Base-by-base conservation (phyloP, 352 stramenopile genomes). In the Phytophthora idaei region DNA sequence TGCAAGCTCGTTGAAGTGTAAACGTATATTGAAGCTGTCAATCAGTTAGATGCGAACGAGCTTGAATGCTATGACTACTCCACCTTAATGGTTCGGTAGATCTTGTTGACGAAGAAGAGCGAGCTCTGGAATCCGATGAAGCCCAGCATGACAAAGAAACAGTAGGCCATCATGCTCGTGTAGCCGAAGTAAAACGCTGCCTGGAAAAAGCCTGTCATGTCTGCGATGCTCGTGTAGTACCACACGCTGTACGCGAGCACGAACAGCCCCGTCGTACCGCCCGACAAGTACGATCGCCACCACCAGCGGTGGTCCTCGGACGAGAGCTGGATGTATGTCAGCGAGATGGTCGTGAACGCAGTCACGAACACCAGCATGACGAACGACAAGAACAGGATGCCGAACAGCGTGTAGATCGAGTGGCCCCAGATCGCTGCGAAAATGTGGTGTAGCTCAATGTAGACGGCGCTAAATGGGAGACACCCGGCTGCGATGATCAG, bases 361-460 rank as follows among this genome's bases (percentile, higher is more conserved):
- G 94, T 98, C 17, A 99, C 96, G 61, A 98, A 95, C 32, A 98
- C 78, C 58, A 99, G 83, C 73, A 99, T 96, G 41, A 98, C 45
- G 68, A 99, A 98, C 27, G 95, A 97, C 37, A 99, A 75, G 56
- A 98, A 91, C 39, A 99, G 74, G 63, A 99, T 99, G 46, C 97
- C 97, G 71, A 99, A 99, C 15, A 99, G 83, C 53, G 95, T 98
- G 93, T 99, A 99, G 71, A 99, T 98, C 78, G 98, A 97, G 73
- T 99, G 96, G 56, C 97, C 97, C 97, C 97, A 99, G 62, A 99
- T 98, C 45, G 94, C 94, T 15, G 92, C 94, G 64, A 99, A 99
- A 54, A 99, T 99, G 88, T 99, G 98, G 73, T 99, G 95, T 61
- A 99, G 79, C 77, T 99, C 97, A 70, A 99, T 99, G 87, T 99